Evolutionary conservation across 352 stramenopile genomes (phyloP).

Genomic region (Phytophthora agathidicida): DNA sequence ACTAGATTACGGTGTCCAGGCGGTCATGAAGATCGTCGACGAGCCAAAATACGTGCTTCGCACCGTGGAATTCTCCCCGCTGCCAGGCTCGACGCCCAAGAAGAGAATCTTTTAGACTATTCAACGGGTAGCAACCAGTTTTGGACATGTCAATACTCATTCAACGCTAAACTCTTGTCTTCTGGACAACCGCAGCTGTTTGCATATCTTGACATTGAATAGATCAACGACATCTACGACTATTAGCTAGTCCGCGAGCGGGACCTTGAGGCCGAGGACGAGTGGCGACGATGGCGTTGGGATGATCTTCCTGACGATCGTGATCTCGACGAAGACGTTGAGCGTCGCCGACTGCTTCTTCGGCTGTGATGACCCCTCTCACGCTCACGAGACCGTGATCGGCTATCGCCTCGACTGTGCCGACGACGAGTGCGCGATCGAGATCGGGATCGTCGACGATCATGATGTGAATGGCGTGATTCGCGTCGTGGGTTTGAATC

Average conservation of each 20-base stretch:
- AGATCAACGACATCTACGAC: not conserved
- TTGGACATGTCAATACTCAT: constrained; percentile 32
- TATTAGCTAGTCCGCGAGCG: constrained; percentile 36
- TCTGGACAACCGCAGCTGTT: not conserved
- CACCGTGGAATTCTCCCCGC: constrained; percentile 75
- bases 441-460: constrained; percentile 24
- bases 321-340: constrained; percentile 45
- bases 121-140: constrained; percentile 25
- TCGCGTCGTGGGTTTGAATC: constrained; percentile 19
- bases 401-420: constrained; percentile 28
- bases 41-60: constrained; percentile 88
- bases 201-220: not conserved
- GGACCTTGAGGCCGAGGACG: constrained; percentile 36
- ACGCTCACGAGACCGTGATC: constrained; percentile 21
- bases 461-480: constrained; percentile 12
- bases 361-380: constrained; percentile 18
- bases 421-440: constrained; percentile 19
- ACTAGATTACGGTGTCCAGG: constrained; percentile 89
- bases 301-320: constrained; percentile 26
- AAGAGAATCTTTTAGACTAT: constrained; percentile 44
- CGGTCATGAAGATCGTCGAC: constrained; percentile 89
- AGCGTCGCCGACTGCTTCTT: constrained; percentile 29
- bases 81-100: constrained; percentile 27
- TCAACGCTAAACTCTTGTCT: constrained; percentile 1
- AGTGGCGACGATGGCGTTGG: constrained; percentile 22